phyloP scores from a whole-genome alignment of 2,329 filamentous ascomycete genomes.

The Aspergillus felis region DNA sequence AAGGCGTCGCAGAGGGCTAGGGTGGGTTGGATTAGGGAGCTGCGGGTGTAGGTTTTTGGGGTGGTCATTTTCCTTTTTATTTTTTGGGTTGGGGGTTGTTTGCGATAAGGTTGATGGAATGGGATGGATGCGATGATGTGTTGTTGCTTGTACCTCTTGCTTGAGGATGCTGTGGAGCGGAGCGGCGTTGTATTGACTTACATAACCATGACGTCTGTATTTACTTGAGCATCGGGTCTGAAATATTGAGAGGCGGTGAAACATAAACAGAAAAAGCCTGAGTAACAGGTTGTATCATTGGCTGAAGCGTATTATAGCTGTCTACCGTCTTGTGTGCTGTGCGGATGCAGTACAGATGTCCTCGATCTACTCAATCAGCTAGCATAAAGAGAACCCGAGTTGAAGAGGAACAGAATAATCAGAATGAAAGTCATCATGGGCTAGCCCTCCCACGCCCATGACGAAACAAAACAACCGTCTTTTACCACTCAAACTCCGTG shows the following conservation, averaged over 20 bases:
- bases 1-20: conserved; percentile 30
- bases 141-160: neutral
- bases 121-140: neutral
- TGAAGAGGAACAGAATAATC: neutral
- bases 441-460: neutral
- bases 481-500: conserved; percentile 15
- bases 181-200: neutral
- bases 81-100: neutral
- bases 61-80: neutral
- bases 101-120: neutral
- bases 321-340: neutral
- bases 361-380: neutral
- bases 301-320: neutral
- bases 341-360: neutral
- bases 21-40: conserved; percentile 22
- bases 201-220: neutral
- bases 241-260: too few relatives aligned
- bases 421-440: neutral
- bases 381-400: neutral
- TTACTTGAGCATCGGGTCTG: neutral
- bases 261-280: too few relatives aligned
- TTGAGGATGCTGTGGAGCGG: neutral
- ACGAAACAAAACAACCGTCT: neutral
- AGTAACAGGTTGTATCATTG: neutral
- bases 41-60: conserved; percentile 11